phyloP scores from a whole-genome alignment of 2,329 filamentous ascomycete species.

The Pseudonectria buxi region DNA sequence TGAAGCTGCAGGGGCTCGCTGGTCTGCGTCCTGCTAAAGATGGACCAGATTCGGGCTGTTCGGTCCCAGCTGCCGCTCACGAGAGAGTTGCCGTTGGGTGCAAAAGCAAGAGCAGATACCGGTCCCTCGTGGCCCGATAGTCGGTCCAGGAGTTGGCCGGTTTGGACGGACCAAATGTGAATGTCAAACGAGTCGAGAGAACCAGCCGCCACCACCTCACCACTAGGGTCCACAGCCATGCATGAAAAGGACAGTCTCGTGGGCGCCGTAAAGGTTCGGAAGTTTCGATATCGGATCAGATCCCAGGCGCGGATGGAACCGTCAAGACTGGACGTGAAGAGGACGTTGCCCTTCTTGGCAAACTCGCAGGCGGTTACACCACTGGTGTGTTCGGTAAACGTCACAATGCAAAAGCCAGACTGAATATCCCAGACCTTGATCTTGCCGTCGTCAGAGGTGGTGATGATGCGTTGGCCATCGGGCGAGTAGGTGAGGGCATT shows the following conservation, averaged over 20 bases:
- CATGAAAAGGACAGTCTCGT: conserved; percentile 88
- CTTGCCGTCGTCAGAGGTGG: conserved; percentile 92
- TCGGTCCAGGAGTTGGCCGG: conserved; percentile 86
- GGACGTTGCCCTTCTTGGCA: conserved; percentile 86
- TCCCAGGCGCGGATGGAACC: conserved; percentile 96
- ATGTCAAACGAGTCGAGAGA: conserved; percentile 96
- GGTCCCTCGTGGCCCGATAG: conserved; percentile 91
- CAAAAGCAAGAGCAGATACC: conserved; percentile 80
- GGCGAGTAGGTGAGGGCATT: conserved; percentile 90
- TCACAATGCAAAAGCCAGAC: conserved; percentile 96
- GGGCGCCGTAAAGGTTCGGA: conserved; percentile 92
- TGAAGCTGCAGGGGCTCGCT: conserved; percentile 90
- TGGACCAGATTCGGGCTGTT: conserved; percentile 91
- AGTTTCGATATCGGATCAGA: conserved; percentile 90
- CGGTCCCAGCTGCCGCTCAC: conserved; percentile 95
- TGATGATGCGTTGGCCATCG: conserved; percentile 87
- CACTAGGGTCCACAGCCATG: conserved; percentile 92
- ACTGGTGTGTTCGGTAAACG: conserved; percentile 93
- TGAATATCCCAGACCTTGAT: conserved; percentile 98
- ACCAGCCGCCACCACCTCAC: conserved; percentile 91
- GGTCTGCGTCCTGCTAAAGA: conserved; percentile 89
- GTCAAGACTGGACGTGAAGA: conserved; percentile 92
- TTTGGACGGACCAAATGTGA: conserved; percentile 98
- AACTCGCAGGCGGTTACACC: conserved; percentile 94
- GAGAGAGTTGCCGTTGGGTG: conserved; percentile 75